phyloP scores from a whole-genome alignment of 2,329 filamentous ascomycete species.

The Mycosphaerelloides madeirae region DNA sequence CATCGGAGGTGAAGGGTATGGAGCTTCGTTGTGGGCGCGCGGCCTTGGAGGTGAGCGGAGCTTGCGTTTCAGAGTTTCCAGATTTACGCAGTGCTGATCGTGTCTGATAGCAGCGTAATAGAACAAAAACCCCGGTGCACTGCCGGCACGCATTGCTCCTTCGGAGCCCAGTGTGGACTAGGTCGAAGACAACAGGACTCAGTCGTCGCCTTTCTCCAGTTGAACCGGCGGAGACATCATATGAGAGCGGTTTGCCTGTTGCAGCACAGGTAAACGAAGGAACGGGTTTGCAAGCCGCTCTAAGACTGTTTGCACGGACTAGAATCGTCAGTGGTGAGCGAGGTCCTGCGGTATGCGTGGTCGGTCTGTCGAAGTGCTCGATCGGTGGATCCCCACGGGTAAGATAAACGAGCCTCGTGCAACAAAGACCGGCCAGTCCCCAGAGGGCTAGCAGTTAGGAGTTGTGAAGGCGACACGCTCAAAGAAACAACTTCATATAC shows the following conservation, averaged over 20 bases:
- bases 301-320: not conserved
- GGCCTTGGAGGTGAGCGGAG: constrained; percentile 6
- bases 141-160: constrained; percentile 16
- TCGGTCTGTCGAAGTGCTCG: constrained; percentile 11
- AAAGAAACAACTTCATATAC: constrained; percentile 9
- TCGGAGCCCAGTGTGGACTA: constrained; percentile 7
- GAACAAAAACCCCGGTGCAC: constrained; percentile 9
- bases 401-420: constrained; percentile 7
- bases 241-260: not conserved
- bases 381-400: constrained; percentile 17
- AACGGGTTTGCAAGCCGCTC: not conserved
- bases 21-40: constrained; percentile 9
- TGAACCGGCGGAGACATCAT: constrained; percentile 7
- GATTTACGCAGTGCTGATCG: constrained; percentile 7
- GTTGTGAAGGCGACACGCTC: constrained; percentile 8
- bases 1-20: constrained; percentile 49
- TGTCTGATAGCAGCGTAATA: constrained; percentile 3
- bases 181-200: not conserved
- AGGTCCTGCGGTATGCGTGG: constrained; percentile 16
- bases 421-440: constrained; percentile 6
- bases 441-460: constrained; percentile 5
- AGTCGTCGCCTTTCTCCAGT: constrained; percentile 2
- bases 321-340: constrained; percentile 8
- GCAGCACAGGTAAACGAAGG: constrained; percentile 8
- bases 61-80: constrained; percentile 18